Conservation (phyloP, 2,329 filamentous ascomycete genomes). For the Paecilomyces dactylethromorphus region DNA sequence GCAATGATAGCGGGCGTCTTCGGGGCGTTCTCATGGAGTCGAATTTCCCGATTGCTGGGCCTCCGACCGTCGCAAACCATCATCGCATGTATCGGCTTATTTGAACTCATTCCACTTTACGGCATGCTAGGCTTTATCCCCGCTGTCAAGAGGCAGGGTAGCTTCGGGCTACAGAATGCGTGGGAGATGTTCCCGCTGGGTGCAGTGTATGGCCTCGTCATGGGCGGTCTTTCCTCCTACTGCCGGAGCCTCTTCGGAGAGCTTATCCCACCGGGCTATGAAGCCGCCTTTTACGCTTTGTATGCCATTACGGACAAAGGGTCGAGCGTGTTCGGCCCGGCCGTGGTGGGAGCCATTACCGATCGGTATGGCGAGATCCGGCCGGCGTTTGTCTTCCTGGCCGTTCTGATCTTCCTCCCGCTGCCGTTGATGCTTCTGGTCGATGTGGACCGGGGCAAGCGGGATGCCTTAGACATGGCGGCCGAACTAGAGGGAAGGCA, state of each 20-base stretch:
- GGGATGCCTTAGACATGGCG: constrained; percentile 60
- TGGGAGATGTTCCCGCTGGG: constrained; percentile 97
- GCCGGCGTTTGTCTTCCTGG: constrained; percentile 88
- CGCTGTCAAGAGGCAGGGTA: constrained; percentile 65
- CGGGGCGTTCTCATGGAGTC: constrained; percentile 86
- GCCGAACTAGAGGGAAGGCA: constrained; percentile 37
- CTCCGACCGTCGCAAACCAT: constrained; percentile 82
- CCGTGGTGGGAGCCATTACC: constrained; percentile 88
- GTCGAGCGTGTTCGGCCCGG: constrained; percentile 85
- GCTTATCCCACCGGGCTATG: constrained; percentile 86
- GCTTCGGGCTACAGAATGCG: constrained; percentile 79
- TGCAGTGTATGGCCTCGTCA: constrained; percentile 83
- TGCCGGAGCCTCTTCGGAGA: constrained; percentile 90
- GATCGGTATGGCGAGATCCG: constrained; percentile 74
- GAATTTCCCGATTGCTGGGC: constrained; percentile 62
- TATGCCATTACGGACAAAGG: constrained; percentile 98
- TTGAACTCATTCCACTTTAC: constrained; percentile 89
- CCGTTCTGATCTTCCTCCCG: constrained; percentile 73
- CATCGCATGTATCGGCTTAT: constrained; percentile 80
- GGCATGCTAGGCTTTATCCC: constrained; percentile 84
- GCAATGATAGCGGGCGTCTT: constrained; percentile 76
- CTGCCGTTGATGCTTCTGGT: constrained; percentile 80
- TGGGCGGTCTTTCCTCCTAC: constrained; percentile 88
- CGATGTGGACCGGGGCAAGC: constrained; percentile 71
- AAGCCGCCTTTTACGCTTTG: constrained; percentile 92